Base-by-base conservation (phyloP, 441 rosid species). In the Euphorbia celastroides region DNA sequence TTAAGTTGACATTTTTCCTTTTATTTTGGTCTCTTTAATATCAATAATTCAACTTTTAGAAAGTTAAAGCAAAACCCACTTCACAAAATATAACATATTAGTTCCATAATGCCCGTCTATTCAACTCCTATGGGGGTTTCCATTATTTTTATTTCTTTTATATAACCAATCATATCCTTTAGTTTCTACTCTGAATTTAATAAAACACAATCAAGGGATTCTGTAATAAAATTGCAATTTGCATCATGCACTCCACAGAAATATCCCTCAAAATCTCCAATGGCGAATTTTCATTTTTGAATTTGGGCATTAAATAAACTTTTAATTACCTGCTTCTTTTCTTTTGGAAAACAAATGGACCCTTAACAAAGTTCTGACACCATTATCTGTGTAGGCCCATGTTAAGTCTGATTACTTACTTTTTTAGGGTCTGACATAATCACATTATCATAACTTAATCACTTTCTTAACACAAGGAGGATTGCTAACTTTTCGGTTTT, bases 341-440 rank as follows among this genome's bases (percentile, higher is more conserved):
- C 12, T 3, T 3, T 42, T 7, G 17, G 14, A 5, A 22, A 2
- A 64, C 58, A 50, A 42, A 46, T 44, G 55, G 36, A 44, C 36
- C 30, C 57, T 28, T 17, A 22, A 32, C 51, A 22, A 13, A 12
- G 23, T 22, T 12, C 26, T 60, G 30, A 13, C 50, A 48, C 22
- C 68, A 7, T 34, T 55, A 65, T 65, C 8, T n/a, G 11, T 66
- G 62, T 11, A 25, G 62, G 70, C 20, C 70, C 70, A 26, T 17
- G 5, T n/a, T 19, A 17, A 7, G 3, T 41, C 5, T 22, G 11
- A 13, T 54, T 52, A 5, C 22, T 65, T 59, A 26, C 9, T 30
- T 64, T 3, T 19, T 19, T 22, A 6, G 12, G 59, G 16, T 20
- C 34, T 65, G 22, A 23, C 55, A 25, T 14, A 2, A 12, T 55